These are phyloP conservation scores for Boletus mariae DNA, from an alignment of 1,284 basidiomycete genomes.

Conservation along the genomic window DNA sequence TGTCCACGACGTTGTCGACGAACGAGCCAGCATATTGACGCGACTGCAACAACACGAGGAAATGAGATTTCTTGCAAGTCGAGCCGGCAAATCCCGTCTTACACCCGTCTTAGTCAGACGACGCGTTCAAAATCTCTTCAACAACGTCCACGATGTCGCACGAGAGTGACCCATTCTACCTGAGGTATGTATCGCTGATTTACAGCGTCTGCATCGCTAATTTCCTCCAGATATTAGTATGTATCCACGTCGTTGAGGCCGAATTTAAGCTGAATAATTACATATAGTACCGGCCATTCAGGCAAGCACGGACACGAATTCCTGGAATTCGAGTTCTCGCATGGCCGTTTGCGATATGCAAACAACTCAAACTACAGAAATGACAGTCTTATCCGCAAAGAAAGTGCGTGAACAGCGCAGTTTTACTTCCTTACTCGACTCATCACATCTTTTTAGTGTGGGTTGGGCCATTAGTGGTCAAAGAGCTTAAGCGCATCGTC, in stretches of 20 bases:
- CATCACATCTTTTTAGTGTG: constrained; percentile 64
- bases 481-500: constrained; percentile 94
- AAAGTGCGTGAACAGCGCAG: constrained; percentile 63
- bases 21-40: constrained; percentile 22
- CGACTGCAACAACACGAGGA: neutral
- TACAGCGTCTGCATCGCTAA: neutral
- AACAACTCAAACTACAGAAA: constrained; percentile 99
- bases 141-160: constrained; percentile 41
- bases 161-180: constrained; percentile 77
- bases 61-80: neutral
- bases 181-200: constrained; percentile 52
- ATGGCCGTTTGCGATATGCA: constrained; percentile 94
- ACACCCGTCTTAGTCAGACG: neutral
- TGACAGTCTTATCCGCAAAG: constrained; percentile 96
- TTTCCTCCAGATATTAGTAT: constrained; percentile 76
- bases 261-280: constrained; percentile 2
- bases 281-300: constrained; percentile 83
- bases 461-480: constrained; percentile 86
- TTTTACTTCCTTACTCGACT: neutral
- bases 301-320: constrained; percentile 98
- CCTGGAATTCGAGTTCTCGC: constrained; percentile 96
- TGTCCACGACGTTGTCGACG: constrained; percentile 14
- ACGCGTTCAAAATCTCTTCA: constrained; percentile 8
- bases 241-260: constrained; percentile 26
- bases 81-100: constrained; percentile 20